Base-by-base conservation (phyloP, 2,329 filamentous ascomycete species). In the Colletotrichum horii region DNA sequence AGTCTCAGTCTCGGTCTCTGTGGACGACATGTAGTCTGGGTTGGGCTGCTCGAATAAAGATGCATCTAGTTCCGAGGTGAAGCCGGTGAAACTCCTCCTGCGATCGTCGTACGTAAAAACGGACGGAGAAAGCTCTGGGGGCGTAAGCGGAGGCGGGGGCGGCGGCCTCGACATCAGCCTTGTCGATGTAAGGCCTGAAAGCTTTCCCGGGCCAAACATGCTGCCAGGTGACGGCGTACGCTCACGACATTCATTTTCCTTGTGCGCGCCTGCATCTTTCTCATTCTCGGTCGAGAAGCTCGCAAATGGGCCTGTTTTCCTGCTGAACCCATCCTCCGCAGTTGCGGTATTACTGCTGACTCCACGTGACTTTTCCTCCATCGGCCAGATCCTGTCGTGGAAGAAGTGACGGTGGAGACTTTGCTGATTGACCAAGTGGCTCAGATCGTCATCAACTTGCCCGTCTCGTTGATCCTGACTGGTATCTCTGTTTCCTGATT, bases 121-220 rank as follows among this genome's bases (percentile, higher is more conserved):
- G 56, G 82, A 82, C 65, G 83, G 81, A 71, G 86, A 87, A 67
- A 87, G 80, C 74, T 85, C 84, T 9, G 88, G 87, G 14, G 89
- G 86, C 58, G 87, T 90, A 79, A 90, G 81, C 71, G 89, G 88
- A 71, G 87, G 86, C 60, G 88, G 86, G 66, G 85, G 88, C 67
- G 86, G 86, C 70, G 83, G 84, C 60, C 85, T 83, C 64, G 84
- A 81, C 75, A 85, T 80, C 34, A 75, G 74, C 26, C 61, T 32
- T 22, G 76, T 60, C 56, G 73, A 62, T 36, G 64, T 55, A n/a
- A 74, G 67, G 61, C 78, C 79, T 11, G 48, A 22, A 43, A 38
- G 26, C 14, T 48, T 66, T 19, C 61, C 48, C 16, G 30, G 43
- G 19, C 24, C 36, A 30, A 66, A 66, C 24, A 66, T 38, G 52